Percentiles rank a stretch among this genome's conserved stretches.
Conservation (phyloP, 1,284 basidiomycete species). For the Ceratobasidium sp. region DNA sequence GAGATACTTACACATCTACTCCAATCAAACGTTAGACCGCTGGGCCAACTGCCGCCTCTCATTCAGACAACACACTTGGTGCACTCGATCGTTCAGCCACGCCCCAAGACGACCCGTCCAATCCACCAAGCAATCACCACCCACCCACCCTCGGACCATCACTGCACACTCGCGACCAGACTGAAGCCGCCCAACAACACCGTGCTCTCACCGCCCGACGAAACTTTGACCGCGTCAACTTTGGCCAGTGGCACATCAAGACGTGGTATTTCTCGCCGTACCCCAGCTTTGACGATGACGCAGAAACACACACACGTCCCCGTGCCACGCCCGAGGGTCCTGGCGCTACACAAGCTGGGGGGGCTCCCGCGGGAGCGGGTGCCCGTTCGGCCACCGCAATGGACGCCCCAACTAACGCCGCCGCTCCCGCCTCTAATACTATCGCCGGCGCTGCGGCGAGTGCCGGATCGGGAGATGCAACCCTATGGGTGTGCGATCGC, state of each 20-base stretch:
- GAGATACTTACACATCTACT: conserved; percentile 32
- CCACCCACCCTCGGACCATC: conserved; percentile 28
- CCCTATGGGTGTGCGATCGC: conserved; percentile 86
- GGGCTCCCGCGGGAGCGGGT: conserved; percentile 41
- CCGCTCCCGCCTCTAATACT: conserved; percentile 70
- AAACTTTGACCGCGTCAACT: conserved; percentile 82
- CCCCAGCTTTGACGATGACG: conserved; percentile 72
- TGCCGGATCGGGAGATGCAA: conserved; percentile 62
- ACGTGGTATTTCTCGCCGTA: conserved; percentile 94
- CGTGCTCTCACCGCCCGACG: conserved; percentile 74
- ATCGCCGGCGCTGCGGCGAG: conserved; percentile 47
- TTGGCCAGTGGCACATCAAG: conserved; percentile 80
- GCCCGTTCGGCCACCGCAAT: conserved; percentile 55
- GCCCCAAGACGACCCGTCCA: conserved; percentile 23
- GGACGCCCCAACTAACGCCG: conserved; percentile 70
- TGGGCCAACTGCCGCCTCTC: conserved; percentile 32
- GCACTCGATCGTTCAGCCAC: conserved; percentile 30
- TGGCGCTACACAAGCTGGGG: conserved; percentile 43
- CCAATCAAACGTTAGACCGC: conserved; percentile 20
- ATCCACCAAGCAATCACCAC: conserved; percentile 4
- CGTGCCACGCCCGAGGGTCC: conserved; percentile 58
- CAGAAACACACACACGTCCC: conserved; percentile 52
- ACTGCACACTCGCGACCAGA: conserved; percentile 50
- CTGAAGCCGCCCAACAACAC: conserved; percentile 67
- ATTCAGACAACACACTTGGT: conserved; percentile 25